phyloP scores from a whole-genome alignment of 768 basidiomycete genomes.

The Mycena floridula region DNA sequence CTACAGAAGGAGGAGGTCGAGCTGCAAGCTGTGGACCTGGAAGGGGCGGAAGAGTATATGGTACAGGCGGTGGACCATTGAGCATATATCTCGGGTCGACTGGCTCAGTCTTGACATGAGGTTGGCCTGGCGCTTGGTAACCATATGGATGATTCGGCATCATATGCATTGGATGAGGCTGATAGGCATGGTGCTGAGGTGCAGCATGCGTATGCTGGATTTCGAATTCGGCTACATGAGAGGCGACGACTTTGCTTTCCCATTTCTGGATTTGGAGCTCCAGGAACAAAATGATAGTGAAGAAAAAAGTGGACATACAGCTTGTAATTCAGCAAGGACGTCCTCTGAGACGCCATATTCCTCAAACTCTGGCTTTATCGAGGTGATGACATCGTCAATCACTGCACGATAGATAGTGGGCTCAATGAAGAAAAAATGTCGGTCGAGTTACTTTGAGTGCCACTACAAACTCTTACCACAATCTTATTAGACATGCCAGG shows the following conservation, averaged over 20 bases:
- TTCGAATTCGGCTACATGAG: slow-evolving; percentile 93
- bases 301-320: slow-evolving; percentile 37
- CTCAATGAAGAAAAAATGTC: too few species aligned
- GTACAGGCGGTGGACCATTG: slow-evolving; percentile 27
- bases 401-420: slow-evolving; percentile 86
- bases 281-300: slow-evolving; percentile 9
- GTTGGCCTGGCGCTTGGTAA: slow-evolving; percentile 28
- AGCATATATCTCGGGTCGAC: slow-evolving; percentile 65
- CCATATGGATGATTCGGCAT: slow-evolving; percentile 47
- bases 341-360: slow-evolving; percentile 93
- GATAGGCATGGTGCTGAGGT: slow-evolving; percentile 51
- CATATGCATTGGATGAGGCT: slow-evolving; percentile 47
- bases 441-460: slow-evolving; percentile 48
- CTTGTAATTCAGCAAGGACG: slow-evolving; percentile 81
- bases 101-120: slow-evolving; percentile 70
- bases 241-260: slow-evolving; percentile 92
- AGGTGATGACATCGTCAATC: slow-evolving; percentile 91
- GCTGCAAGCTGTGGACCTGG: slow-evolving; percentile 59
- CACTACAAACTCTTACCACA: slow-evolving; percentile 83
- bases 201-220: slow-evolving; percentile 38
- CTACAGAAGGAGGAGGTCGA: slow-evolving; percentile 43
- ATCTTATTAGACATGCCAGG: slow-evolving; percentile 90
- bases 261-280: slow-evolving; percentile 63
- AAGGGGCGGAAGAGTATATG: slow-evolving; percentile 55
- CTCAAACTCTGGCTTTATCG: slow-evolving; percentile 92